phyloP scores from a whole-genome alignment of 345 rosid genomes.

The Linum trigynum region DNA sequence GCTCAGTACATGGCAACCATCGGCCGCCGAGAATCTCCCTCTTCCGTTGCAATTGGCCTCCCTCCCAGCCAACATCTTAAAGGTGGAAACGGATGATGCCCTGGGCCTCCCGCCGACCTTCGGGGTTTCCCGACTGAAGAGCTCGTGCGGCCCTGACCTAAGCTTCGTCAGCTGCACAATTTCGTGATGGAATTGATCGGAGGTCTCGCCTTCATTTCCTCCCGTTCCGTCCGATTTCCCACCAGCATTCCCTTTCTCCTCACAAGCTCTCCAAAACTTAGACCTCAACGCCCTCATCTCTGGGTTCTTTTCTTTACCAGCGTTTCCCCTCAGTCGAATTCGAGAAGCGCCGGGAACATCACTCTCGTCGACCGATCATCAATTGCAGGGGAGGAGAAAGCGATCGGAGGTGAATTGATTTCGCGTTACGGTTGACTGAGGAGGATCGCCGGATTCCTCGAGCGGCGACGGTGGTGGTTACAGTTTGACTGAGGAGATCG shows the following conservation, averaged over 20 bases:
- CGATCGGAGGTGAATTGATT: neutral
- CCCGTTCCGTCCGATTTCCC: neutral
- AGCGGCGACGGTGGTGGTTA: neutral
- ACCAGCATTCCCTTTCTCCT: slow-evolving; percentile 16
- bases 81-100: slow-evolving; percentile 35
- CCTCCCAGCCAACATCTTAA: slow-evolving; percentile 55
- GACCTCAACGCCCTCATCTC: neutral
- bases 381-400: neutral
- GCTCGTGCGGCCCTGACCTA: slow-evolving; percentile 38
- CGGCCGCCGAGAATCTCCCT: slow-evolving; percentile 51
- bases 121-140: slow-evolving; percentile 17
- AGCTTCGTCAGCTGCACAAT: slow-evolving; percentile 43
- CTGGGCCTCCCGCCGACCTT: slow-evolving; percentile 13
- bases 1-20: slow-evolving; percentile 49
- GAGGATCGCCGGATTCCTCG: neutral
- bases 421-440: neutral
- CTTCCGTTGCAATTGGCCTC: slow-evolving; percentile 49
- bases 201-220: slow-evolving; percentile 9
- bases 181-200: slow-evolving; percentile 34
- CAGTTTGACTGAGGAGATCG: neutral
- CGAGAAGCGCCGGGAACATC: neutral
- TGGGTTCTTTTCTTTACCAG: neutral
- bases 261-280: slow-evolving; percentile 2
- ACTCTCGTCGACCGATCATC: neutral
- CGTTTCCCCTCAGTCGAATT: neutral